These are phyloP conservation scores for Bathelium albidoporum DNA, from an alignment of 495 filamentous ascomycete genomes.

Conservation along the genomic window DNA sequence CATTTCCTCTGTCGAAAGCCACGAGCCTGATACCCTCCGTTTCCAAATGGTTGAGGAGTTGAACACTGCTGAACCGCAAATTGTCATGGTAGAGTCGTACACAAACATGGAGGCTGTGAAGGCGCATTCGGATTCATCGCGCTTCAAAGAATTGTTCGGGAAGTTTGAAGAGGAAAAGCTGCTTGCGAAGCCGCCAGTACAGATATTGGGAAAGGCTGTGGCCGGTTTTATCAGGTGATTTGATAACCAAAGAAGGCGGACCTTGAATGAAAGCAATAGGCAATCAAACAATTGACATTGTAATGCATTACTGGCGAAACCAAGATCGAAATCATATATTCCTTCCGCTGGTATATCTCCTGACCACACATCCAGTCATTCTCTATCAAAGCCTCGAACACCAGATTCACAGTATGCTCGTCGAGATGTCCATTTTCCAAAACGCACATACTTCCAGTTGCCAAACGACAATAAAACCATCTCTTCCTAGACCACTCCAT, in stretches of 20 bases:
- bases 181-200: background rate
- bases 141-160: background rate
- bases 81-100: background rate
- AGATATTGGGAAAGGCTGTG: background rate
- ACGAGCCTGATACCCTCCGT: background rate
- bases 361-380: background rate
- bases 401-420: no score
- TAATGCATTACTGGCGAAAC: no score
- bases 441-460: no score
- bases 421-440: no score
- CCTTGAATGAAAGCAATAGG: background rate
- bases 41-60: background rate
- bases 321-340: no score
- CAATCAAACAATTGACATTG: no score
- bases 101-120: background rate
- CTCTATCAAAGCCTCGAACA: background rate
- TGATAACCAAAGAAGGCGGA: background rate
- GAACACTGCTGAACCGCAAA: background rate
- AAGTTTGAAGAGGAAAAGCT: background rate
- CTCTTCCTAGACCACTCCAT: background rate
- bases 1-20: background rate
- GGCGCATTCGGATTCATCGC: background rate
- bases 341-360: background rate
- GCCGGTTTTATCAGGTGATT: background rate
- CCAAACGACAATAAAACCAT: no score